A percentile compares a stretch with the other conserved stretches of the same genome.
Conservation (phyloP, 176 grass and related monocot genomes). For the Thinopyrum elongatum region DNA sequence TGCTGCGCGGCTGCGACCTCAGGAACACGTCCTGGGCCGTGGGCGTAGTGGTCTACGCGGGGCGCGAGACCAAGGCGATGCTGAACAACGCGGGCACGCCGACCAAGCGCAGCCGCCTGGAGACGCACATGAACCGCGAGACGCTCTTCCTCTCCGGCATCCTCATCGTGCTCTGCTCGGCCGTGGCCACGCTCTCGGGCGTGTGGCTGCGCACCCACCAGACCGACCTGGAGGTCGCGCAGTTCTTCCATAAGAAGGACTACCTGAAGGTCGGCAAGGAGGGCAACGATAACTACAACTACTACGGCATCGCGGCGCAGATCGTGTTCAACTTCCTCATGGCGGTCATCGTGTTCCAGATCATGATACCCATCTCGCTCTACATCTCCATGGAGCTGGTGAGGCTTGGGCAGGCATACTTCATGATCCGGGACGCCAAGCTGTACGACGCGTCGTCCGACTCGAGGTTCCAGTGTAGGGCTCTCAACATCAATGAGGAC, state of each 20-base stretch:
- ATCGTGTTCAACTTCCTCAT: slow-evolving; percentile 81
- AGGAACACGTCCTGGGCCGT: slow-evolving; percentile 83
- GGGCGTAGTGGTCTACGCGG: slow-evolving; percentile 85
- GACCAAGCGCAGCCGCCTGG: slow-evolving; percentile 71
- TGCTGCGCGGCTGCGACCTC: slow-evolving; percentile 90
- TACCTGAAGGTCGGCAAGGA: slow-evolving; percentile 33
- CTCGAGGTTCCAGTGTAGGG: slow-evolving; percentile 77
- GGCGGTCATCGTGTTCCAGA: slow-evolving; percentile 96
- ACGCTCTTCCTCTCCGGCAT: slow-evolving; percentile 70
- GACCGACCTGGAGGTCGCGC: slow-evolving; percentile 48
- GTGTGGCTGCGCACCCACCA: slow-evolving; percentile 62
- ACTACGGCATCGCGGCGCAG: slow-evolving; percentile 74
- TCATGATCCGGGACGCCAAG: slow-evolving; percentile 74
- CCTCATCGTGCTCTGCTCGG: slow-evolving; percentile 52
- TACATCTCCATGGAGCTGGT: slow-evolving; percentile 97
- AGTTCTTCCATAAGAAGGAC: slow-evolving; percentile 79
- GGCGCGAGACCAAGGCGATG: slow-evolving; percentile 79
- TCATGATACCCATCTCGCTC: slow-evolving; percentile 95
- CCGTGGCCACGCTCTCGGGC: slow-evolving; percentile 54
- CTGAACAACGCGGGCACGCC: slow-evolving; percentile 74
- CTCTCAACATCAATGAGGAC: slow-evolving; percentile 96
- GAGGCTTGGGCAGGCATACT: slow-evolving; percentile 87
- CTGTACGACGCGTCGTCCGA: slow-evolving; percentile 63
- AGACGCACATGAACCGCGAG: slow-evolving; percentile 85
- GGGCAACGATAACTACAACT: slow-evolving; percentile 53